A percentile compares a stretch with the other conserved stretches of the same genome.
Evolutionary conservation across 306 rosid genomes (phyloP).

Genomic region (Astragalus glycyphyllos): DNA sequence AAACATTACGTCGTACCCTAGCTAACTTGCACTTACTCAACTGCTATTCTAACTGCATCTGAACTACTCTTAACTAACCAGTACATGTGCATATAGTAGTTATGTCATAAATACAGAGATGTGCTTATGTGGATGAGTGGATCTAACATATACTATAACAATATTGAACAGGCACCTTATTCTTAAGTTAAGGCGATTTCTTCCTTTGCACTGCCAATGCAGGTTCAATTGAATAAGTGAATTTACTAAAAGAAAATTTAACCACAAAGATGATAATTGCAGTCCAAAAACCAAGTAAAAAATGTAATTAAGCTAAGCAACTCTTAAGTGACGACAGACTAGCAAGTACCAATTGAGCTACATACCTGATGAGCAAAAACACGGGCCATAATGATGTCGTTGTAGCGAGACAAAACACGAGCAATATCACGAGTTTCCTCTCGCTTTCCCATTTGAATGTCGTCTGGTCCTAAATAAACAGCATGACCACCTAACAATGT

Average conservation of each 20-base stretch:
- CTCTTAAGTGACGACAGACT: constrained; percentile 21
- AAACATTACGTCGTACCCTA: too few relatives aligned
- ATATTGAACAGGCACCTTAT: constrained; percentile 4
- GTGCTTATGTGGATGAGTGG: too few relatives aligned
- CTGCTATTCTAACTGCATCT: too few relatives aligned
- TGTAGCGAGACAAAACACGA: constrained; percentile 82
- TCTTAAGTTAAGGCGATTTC: not conserved
- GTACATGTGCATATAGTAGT: too few relatives aligned
- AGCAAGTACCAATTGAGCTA: constrained; percentile 31
- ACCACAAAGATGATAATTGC: constrained; percentile 13
- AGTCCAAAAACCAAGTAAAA: constrained; percentile 19
- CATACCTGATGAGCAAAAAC: constrained; percentile 97
- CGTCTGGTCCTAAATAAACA: constrained; percentile 87
- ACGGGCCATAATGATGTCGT: constrained; percentile 94
- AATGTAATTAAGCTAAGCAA: constrained; percentile 34
- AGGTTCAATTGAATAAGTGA: not conserved
- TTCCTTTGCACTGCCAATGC: not conserved
- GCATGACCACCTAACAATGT: constrained; percentile 90
- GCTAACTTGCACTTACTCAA: too few relatives aligned
- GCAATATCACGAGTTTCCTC: constrained; percentile 98
- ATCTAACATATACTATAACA: too few relatives aligned
- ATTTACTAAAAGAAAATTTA: not conserved
- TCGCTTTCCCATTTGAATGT: constrained; percentile 96
- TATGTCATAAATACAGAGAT: too few relatives aligned
- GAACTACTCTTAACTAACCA: too few relatives aligned